Evolutionary conservation across 257 asterid genomes (phyloP).

Genomic region (Nicotiana obtusifolia): DNA sequence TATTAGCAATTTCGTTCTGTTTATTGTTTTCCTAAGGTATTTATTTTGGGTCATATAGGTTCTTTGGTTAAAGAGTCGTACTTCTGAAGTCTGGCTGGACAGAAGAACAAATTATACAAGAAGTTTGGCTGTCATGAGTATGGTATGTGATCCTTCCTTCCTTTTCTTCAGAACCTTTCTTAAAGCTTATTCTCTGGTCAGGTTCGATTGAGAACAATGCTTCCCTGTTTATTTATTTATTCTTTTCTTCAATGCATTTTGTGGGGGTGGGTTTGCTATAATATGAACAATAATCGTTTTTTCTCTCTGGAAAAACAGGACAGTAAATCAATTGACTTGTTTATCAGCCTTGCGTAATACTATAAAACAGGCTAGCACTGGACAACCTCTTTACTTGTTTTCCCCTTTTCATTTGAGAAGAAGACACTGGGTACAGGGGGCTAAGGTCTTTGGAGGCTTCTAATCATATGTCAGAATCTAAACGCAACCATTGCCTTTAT

Average conservation of each 20-base stretch:
- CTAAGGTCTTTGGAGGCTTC: background rate
- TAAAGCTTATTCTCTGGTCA: slow-evolving; percentile 10
- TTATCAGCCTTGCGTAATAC: background rate
- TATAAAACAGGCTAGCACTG: background rate
- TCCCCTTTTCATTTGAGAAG: background rate
- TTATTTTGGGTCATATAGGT: slow-evolving; percentile 39
- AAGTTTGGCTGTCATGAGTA: slow-evolving; percentile 99
- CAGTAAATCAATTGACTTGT: background rate
- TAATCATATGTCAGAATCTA: background rate
- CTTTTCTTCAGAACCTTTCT: slow-evolving; percentile 5
- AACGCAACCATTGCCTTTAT: background rate
- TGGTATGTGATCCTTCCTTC: slow-evolving; percentile 45
- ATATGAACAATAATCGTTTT: background rate
- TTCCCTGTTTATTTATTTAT: background rate
- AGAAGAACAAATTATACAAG: slow-evolving; percentile 97
- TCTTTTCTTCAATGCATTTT: background rate
- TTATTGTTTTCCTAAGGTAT: slow-evolving; percentile 13
- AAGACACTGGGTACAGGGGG: background rate
- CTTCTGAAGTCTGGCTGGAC: slow-evolving; percentile 96
- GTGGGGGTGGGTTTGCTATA: background rate
- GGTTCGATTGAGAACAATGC: background rate
- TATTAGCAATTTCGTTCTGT: slow-evolving; percentile 15
- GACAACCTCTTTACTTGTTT: background rate
- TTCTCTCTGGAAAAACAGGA: background rate
- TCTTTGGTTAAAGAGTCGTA: slow-evolving; percentile 98